Evolutionary conservation across 75 land plant genomes (phyloP).

Genomic region (Pinus tabuliformis): DNA sequence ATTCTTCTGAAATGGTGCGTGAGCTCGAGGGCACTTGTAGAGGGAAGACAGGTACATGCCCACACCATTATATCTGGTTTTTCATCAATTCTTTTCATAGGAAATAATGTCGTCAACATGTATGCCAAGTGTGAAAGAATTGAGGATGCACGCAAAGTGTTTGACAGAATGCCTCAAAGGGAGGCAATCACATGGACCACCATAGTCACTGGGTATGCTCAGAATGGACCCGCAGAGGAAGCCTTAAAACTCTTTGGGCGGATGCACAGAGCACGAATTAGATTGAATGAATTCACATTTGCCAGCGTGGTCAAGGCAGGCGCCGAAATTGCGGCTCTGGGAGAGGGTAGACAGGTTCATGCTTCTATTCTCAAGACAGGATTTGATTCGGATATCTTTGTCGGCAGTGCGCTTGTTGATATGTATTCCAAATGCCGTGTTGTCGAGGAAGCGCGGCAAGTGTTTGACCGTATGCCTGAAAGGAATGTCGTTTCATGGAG

Average conservation of each 20-base stretch:
- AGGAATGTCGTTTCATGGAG: constrained; percentile 54
- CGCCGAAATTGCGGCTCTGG: constrained; percentile 31
- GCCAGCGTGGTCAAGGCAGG: constrained; percentile 59
- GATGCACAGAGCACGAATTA: constrained; percentile 38
- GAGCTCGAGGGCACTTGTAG: constrained; percentile 6
- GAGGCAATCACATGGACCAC: constrained; percentile 64
- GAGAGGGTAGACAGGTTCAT: constrained; percentile 55
- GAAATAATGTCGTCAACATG: constrained; percentile 51
- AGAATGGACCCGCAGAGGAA: constrained; percentile 25
- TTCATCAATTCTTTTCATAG: constrained; percentile 15
- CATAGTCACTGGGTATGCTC: constrained; percentile 45
- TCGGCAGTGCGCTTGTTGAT: constrained; percentile 66
- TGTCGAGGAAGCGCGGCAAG: constrained; percentile 19
- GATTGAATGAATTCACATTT: constrained; percentile 40
- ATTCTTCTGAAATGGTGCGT: constrained; percentile 26
- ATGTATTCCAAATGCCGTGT: constrained; percentile 46
- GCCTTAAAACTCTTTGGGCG: constrained; percentile 36
- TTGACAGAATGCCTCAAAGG: constrained; percentile 40
- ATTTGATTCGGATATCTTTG: constrained; percentile 35
- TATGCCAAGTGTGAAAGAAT: constrained; percentile 51
- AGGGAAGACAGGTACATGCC: constrained; percentile 42
- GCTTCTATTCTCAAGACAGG: constrained; percentile 38
- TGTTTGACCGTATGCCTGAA: constrained; percentile 49
- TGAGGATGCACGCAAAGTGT: constrained; percentile 34
- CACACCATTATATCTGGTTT: constrained; percentile 26